phyloP scores from a whole-genome alignment of 78 protist species.

The Salpingoeca rosetta region DNA sequence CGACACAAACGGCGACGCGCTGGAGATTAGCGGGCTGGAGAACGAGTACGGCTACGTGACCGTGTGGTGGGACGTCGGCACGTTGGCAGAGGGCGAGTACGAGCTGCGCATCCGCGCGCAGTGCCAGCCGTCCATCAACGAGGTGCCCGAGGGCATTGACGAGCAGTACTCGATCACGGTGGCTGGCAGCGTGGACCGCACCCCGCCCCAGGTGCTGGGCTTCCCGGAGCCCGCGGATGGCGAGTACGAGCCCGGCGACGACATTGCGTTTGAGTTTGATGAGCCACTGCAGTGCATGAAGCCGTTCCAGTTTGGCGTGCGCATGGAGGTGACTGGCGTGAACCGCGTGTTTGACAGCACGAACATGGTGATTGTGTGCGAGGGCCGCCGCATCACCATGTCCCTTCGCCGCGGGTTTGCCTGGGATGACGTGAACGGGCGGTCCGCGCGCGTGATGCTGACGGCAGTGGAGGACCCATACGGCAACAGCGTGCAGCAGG shows the following conservation, averaged over 20 bases:
- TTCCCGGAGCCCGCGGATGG: background rate
- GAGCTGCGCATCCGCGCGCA: background rate
- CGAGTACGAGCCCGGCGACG: background rate
- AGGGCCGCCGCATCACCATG: background rate
- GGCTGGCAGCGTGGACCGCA: background rate
- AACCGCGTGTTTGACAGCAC: background rate
- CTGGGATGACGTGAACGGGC: background rate
- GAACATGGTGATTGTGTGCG: background rate
- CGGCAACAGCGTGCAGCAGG: background rate
- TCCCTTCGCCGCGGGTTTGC: background rate
- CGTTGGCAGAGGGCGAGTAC: background rate
- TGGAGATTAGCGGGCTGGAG: background rate
- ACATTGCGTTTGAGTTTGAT: background rate
- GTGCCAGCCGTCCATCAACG: background rate
- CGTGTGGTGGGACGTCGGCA: background rate
- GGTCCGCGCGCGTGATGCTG: background rate
- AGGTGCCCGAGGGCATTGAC: background rate
- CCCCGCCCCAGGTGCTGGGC: background rate
- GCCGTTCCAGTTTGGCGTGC: background rate
- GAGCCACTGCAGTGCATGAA: background rate
- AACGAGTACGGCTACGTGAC: background rate
- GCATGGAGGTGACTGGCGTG: background rate
- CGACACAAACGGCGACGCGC: background rate
- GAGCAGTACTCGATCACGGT: background rate
- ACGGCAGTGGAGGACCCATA: background rate